These are phyloP conservation scores for Cercospora janseana DNA, from an alignment of 2,329 filamentous ascomycete species.

Conservation along the genomic window DNA sequence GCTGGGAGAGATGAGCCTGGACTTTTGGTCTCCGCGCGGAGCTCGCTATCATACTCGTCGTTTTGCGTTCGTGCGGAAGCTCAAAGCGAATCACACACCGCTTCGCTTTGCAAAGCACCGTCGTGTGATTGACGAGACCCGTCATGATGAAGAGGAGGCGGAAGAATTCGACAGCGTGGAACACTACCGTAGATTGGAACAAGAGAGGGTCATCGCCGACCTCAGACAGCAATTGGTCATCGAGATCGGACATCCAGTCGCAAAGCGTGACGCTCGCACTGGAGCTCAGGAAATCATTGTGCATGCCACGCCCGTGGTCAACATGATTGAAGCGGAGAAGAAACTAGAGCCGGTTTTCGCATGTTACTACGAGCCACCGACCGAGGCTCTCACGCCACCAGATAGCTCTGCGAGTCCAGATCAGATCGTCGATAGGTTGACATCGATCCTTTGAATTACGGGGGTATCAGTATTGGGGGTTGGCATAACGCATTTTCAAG, in stretches of 20 bases:
- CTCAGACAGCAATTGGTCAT: conserved; percentile 21
- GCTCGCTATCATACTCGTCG: conserved; percentile 42
- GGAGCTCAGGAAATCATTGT: conserved; percentile 6
- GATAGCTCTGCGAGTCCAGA: conserved; percentile 19
- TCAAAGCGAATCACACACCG: conserved; percentile 41
- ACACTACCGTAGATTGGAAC: conserved; percentile 20
- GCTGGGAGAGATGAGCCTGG: conserved; percentile 45
- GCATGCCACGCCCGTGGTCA: conserved; percentile 1
- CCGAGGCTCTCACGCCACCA: conserved; percentile 23
- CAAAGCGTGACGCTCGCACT: background rate
- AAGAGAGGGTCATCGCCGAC: conserved; percentile 17
- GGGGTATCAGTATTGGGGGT: background rate
- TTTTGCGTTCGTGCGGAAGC: conserved; percentile 44
- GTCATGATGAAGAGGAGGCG: conserved; percentile 41
- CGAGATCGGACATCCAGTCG: conserved; percentile 17
- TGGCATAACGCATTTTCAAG: background rate
- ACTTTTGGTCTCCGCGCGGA: conserved; percentile 45
- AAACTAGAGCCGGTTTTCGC: conserved; percentile 28
- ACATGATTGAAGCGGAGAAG: conserved; percentile 6
- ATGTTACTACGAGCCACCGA: conserved; percentile 29
- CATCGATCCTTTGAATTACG: background rate
- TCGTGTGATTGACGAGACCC: conserved; percentile 21
- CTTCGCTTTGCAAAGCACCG: conserved; percentile 44
- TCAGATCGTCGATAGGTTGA: conserved; percentile 11
- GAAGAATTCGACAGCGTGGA: conserved; percentile 41